phyloP scores from a whole-genome alignment of 2,329 filamentous ascomycete species.

The Aurifilum marmelostoma region DNA sequence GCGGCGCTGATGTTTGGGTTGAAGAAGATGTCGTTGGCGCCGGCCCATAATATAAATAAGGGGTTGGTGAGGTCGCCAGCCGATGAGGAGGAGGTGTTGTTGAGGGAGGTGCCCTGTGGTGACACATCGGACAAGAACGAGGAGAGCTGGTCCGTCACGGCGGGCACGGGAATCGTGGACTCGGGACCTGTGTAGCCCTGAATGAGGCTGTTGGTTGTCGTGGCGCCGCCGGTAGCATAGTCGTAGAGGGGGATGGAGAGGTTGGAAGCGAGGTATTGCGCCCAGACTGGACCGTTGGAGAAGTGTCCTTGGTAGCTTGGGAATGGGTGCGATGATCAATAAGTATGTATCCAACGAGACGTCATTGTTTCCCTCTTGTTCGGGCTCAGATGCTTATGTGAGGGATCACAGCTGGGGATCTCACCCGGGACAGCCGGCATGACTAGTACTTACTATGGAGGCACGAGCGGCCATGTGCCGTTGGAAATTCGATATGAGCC shows the following conservation, averaged over 20 bases:
- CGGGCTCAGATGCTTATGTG: not conserved
- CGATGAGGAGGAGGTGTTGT: not conserved
- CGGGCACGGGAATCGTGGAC: slow-evolving; percentile 9
- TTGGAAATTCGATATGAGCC: slow-evolving; percentile 12
- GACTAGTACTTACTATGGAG: slow-evolving; percentile 3
- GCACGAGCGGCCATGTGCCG: slow-evolving; percentile 15
- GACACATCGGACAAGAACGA: slow-evolving; percentile 11
- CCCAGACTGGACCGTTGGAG: slow-evolving; percentile 18
- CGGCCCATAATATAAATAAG: slow-evolving; percentile 8
- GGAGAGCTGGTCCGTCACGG: slow-evolving; percentile 12
- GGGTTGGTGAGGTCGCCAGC: slow-evolving; percentile 3
- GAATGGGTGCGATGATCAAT: not conserved
- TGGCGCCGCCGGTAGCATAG: slow-evolving; percentile 8
- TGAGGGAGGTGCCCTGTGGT: slow-evolving; percentile 4
- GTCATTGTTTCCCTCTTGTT: not conserved
- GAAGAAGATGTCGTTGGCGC: slow-evolving; percentile 19
- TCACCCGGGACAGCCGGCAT: not conserved
- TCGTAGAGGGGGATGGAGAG: slow-evolving; percentile 15
- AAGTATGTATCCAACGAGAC: not conserved
- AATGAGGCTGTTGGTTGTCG: slow-evolving; percentile 22
- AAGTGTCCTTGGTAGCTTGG: slow-evolving; percentile 10
- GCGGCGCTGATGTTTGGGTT: slow-evolving; percentile 8
- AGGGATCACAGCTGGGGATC: not conserved
- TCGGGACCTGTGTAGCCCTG: slow-evolving; percentile 21
- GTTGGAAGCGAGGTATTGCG: slow-evolving; percentile 6